Base-by-base conservation (phyloP, 169 alveolate genomes). In the Plasmodium inui region DNA sequence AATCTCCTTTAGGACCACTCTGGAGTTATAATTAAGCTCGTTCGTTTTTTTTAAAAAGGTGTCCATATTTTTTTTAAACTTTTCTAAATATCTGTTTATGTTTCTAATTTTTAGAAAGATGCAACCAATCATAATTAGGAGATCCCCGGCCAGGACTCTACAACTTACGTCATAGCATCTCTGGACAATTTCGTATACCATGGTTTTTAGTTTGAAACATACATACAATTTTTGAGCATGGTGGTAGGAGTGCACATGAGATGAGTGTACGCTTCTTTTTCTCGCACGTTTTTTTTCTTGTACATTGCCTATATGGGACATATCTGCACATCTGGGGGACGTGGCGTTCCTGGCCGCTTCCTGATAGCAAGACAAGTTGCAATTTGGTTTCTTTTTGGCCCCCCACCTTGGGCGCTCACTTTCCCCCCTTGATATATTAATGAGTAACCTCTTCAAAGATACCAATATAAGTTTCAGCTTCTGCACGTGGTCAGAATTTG, bases 111-210 rank as follows among this genome's bases (percentile, higher is more conserved):
- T 70, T n/a, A 91, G 28, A 82, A 91, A 71, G 9, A 91, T 70
- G 41, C 95, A 91, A 6, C 95, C 92, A 26, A 91, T 61, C 80
- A 91, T 91, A 71, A 82, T 71, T 82, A 91, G 83, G 73, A 91
- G 91, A 44, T 82, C 84, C 26, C 92, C 92, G 8, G 85, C 84
- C 28, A 91, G 89, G n/a, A 37, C 55, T 41, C 95, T 67, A 26
- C 95, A 91, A 1, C 41, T 72, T 34, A 82, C 2, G 72, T 91
- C 95, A 44, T 91, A 91, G 37, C 95, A 91, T 34, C 79, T 72
- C 44, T 74, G 91, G 39, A 91, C 83, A 71, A 91, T 82, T 91
- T 91, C 95, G 67, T 71, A 82, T 22, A 91, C 34, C 84, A 91
- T 32, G 28, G 22, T 81, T 91, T 82, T 91, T 82, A 91, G 26